These are phyloP conservation scores for Sphagnum magellanicum DNA, from an alignment of 228 moss, liverwort and hornwort genomes.

Conservation along the genomic window DNA sequence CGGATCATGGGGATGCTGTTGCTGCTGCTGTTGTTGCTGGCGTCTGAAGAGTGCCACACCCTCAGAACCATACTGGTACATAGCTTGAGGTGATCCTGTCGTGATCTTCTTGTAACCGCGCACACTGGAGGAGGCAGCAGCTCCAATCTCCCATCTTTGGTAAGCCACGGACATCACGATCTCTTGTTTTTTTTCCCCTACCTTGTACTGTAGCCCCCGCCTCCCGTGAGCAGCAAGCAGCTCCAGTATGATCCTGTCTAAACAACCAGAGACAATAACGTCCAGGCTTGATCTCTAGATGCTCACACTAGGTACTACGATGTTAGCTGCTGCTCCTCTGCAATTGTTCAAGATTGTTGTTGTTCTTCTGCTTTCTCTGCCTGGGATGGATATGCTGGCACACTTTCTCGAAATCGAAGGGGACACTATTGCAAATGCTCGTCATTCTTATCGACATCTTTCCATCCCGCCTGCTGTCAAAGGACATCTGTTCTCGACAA, in stretches of 20 bases:
- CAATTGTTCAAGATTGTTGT: no score
- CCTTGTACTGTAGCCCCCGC: constrained; percentile 8
- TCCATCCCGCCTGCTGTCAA: no score
- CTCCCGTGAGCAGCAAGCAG: no score
- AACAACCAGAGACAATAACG: constrained; percentile 1
- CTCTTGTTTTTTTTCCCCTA: background rate
- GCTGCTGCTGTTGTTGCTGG: constrained; percentile 3
- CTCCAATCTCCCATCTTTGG: constrained; percentile 63
- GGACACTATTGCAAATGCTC: no score
- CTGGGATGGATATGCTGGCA: constrained; percentile 35
- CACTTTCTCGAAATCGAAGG: constrained; percentile 17
- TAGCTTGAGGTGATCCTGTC: constrained; percentile 8
- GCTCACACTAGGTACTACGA: no score
- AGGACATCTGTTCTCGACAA: no score
- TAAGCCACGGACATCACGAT: constrained; percentile 37
- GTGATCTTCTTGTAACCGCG: constrained; percentile 27
- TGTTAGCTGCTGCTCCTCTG: no score
- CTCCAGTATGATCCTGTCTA: no score
- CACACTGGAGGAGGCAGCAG: constrained; percentile 25
- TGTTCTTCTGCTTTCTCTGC: constrained; percentile 34
- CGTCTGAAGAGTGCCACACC: no score
- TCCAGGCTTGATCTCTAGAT: no score
- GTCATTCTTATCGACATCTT: no score
- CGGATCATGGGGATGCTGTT: constrained; percentile 8
- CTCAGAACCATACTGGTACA: no score